Percentiles rank a stretch among this genome's conserved stretches.
Conservation (phyloP, 768 basidiomycete species). For the Rhodotorula taiwanensis region DNA sequence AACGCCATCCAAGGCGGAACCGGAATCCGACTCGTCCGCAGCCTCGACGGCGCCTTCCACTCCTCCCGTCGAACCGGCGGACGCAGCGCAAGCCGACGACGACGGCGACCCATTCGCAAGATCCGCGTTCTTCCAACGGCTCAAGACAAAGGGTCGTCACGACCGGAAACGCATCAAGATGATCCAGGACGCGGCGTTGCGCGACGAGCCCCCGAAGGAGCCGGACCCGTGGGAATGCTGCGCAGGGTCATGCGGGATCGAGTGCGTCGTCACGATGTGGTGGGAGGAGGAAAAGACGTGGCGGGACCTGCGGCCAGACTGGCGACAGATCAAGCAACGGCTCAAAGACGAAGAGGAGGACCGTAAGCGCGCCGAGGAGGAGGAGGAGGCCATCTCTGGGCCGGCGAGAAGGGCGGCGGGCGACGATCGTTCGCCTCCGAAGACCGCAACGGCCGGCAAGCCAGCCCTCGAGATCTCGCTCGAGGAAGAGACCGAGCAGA, state of each 20-base stretch:
- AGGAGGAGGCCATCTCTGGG: slow-evolving; percentile 17
- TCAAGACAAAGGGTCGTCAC: slow-evolving; percentile 4
- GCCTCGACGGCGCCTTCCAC: neutral
- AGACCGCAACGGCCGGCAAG: neutral
- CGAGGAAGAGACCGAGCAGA: too few species aligned
- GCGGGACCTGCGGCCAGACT: slow-evolving; percentile 22
- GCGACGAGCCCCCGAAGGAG: slow-evolving; percentile 16
- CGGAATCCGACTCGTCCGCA: neutral
- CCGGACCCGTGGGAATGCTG: slow-evolving; percentile 21
- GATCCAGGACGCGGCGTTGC: slow-evolving; percentile 9
- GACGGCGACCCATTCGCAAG: neutral
- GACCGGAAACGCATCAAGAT: neutral
- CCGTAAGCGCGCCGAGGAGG: slow-evolving; percentile 3
- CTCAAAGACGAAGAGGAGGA: slow-evolving; percentile 28
- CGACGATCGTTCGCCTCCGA: too few species aligned
- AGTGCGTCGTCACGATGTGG: slow-evolving; percentile 17
- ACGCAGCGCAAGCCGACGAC: neutral
- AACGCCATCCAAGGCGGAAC: neutral
- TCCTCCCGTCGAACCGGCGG: neutral
- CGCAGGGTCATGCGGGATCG: slow-evolving; percentile 12
- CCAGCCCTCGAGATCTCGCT: neutral
- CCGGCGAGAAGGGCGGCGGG: neutral
- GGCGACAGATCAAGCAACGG: slow-evolving; percentile 15
- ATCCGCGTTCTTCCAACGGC: slow-evolving; percentile 16
- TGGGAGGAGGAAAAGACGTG: slow-evolving; percentile 33